A percentile compares a stretch with the other conserved stretches of the same genome.
phyloP scores from a whole-genome alignment of 106 monocot species.

The Dendrobium officinale region DNA sequence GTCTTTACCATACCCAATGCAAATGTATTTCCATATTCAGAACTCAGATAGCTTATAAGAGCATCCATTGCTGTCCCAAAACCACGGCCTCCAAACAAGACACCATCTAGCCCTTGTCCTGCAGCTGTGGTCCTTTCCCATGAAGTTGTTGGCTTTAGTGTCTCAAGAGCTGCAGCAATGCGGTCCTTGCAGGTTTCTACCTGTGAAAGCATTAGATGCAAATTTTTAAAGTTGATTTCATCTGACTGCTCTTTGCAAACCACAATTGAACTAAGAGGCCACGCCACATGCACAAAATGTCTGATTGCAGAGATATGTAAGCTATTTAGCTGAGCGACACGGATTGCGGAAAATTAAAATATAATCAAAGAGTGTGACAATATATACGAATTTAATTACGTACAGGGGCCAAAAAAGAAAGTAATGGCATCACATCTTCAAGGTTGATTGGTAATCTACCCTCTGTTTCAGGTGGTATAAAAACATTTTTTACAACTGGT shows the following conservation, averaged over 20 bases:
- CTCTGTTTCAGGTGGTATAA: constrained; percentile 76
- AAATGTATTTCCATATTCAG: constrained; percentile 94
- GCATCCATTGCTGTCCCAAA: constrained; percentile 88
- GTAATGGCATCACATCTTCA: constrained; percentile 95
- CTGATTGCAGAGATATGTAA: neutral
- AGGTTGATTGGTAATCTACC: constrained; percentile 58
- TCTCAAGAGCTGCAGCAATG: constrained; percentile 92
- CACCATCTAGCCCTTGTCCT: constrained; percentile 70
- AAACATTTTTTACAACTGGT: constrained; percentile 91
- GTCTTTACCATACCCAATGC: constrained; percentile 71
- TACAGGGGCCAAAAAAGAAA: constrained; percentile 98
- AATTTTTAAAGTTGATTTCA: neutral
- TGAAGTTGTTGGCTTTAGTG: constrained; percentile 79
- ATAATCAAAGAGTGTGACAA: neutral
- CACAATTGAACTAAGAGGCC: neutral
- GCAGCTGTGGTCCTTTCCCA: constrained; percentile 81
- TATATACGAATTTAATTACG: constrained; percentile 4
- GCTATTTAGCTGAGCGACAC: neutral
- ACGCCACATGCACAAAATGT: neutral
- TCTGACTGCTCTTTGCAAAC: neutral
- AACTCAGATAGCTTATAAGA: constrained; percentile 80
- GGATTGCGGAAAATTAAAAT: neutral
- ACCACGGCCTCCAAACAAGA: constrained; percentile 80
- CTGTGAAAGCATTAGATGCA: constrained; percentile 20
- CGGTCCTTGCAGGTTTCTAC: constrained; percentile 89